These are phyloP conservation scores for grape (Vitis vinifera) DNA, from an alignment of 164 flowering plant genomes.

Conservation along the genomic window DNA sequence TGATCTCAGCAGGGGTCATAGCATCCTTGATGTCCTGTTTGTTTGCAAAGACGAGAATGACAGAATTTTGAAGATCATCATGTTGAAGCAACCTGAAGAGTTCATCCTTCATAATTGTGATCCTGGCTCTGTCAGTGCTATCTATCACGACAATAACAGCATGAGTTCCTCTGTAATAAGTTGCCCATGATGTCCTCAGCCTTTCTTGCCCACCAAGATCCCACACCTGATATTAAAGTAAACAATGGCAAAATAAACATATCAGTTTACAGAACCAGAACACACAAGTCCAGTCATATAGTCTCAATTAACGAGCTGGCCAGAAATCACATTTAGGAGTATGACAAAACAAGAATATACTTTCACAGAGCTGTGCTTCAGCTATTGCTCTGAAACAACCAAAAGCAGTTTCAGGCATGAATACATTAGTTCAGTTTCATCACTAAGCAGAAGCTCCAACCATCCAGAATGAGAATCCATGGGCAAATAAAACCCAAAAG, in stretches of 20 bases:
- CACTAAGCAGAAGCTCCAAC: too few species aligned
- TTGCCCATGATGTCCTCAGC: conserved; percentile 92
- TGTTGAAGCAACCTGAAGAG: conserved; percentile 80
- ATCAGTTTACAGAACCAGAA: not conserved
- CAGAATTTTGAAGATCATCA: conserved; percentile 76
- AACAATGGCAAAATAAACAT: conserved; percentile 2
- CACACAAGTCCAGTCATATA: too few species aligned
- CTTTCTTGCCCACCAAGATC: conserved; percentile 97
- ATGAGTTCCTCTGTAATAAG: conserved; percentile 93
- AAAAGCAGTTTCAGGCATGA: too few species aligned
- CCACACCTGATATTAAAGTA: conserved; percentile 60
- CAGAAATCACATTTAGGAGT: not conserved
- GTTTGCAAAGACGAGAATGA: conserved; percentile 81
- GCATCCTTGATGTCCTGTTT: conserved; percentile 95
- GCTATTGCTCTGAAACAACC: too few species aligned
- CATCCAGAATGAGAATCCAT: too few species aligned
- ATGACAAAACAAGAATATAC: too few species aligned
- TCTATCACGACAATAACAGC: conserved; percentile 89
- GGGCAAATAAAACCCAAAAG: too few species aligned
- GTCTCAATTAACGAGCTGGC: not conserved
- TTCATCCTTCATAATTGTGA: conserved; percentile 87
- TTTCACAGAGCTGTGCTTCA: too few species aligned
- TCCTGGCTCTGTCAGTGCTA: conserved; percentile 91
- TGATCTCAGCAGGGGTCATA: conserved; percentile 90
- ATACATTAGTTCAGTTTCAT: too few species aligned